phyloP scores from a whole-genome alignment of 1,139 yeast genomes.

The Geotrichum phurueaensis region DNA sequence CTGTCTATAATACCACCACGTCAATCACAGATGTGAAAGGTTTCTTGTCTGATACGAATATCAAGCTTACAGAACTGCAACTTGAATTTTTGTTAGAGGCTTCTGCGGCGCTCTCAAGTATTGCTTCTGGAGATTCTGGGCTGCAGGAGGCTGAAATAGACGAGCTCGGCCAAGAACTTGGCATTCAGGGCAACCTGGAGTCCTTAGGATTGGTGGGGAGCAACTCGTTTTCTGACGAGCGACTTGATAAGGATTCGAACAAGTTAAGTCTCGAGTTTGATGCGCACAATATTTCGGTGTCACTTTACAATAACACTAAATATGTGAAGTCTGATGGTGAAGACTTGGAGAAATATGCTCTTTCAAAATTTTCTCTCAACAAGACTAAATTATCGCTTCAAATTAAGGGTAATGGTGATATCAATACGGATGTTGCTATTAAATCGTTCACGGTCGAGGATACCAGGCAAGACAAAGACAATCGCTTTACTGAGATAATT shows the following conservation, averaged over 20 bases:
- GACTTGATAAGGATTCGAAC: slow-evolving; percentile 18
- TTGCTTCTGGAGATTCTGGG: slow-evolving; percentile 43
- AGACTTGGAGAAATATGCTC: slow-evolving; percentile 37
- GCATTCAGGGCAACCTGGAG: slow-evolving; percentile 15
- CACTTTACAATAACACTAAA: slow-evolving; percentile 55
- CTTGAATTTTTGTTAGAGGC: slow-evolving; percentile 52
- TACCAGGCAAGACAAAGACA: slow-evolving; percentile 54
- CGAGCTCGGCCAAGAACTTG: slow-evolving; percentile 32
- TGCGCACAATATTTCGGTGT: slow-evolving; percentile 58
- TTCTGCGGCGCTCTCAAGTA: slow-evolving; percentile 51
- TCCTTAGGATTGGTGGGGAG: slow-evolving; percentile 8
- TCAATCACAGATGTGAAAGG: slow-evolving; percentile 58
- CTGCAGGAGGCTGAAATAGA: slow-evolving; percentile 61
- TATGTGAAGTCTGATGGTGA: slow-evolving; percentile 30
- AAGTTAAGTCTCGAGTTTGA: slow-evolving; percentile 45
- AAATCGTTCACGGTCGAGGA: slow-evolving; percentile 75
- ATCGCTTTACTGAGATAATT: slow-evolving; percentile 70
- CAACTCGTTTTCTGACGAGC: not conserved
- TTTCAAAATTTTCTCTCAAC: slow-evolving; percentile 62
- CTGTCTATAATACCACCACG: slow-evolving; percentile 35
- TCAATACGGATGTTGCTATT: slow-evolving; percentile 55
- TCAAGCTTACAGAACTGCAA: slow-evolving; percentile 74
- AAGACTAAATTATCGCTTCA: slow-evolving; percentile 48
- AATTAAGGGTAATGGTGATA: slow-evolving; percentile 51
- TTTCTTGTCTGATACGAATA: slow-evolving; percentile 55